A percentile compares a stretch with the other conserved stretches of the same genome.
These are phyloP conservation scores for Aspergillus persii DNA, from an alignment of 2,329 filamentous ascomycete species.

Conservation along the genomic window DNA sequence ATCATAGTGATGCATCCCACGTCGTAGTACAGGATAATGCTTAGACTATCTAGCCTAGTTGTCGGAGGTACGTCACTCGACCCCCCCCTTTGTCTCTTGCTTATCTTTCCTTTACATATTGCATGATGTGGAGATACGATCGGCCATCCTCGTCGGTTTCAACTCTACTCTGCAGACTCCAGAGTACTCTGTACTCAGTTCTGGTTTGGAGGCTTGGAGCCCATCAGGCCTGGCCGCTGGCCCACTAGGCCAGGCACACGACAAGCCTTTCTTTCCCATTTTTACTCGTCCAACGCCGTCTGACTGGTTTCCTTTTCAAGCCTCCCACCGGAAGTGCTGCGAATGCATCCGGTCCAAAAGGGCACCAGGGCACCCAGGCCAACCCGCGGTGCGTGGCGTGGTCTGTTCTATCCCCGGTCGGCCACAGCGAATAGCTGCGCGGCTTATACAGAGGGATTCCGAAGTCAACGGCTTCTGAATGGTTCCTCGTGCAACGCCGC, in stretches of 20 bases:
- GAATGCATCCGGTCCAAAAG: conserved; percentile 14
- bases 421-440: neutral
- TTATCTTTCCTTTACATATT: neutral
- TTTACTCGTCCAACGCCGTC: neutral
- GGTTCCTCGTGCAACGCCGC: conserved; percentile 9
- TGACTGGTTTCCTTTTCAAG: conserved; percentile 3
- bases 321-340: conserved; percentile 4
- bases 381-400: conserved; percentile 8
- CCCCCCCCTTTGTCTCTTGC: neutral
- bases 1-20: neutral
- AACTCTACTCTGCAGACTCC: neutral
- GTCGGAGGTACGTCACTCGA: neutral
- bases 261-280: neutral
- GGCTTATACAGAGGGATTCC: neutral
- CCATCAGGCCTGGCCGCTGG: neutral
- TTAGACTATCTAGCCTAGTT: neutral
- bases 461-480: neutral
- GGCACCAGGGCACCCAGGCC: conserved; percentile 3
- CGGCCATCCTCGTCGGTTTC: neutral
- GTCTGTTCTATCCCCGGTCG: neutral
- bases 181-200: neutral
- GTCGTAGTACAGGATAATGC: neutral
- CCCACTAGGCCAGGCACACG: conserved; percentile 12
- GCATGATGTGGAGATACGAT: neutral
- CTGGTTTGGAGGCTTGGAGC: no score